Conservation (phyloP, 805 yeast species). For the Saturnispora kantuleensis region DNA sequence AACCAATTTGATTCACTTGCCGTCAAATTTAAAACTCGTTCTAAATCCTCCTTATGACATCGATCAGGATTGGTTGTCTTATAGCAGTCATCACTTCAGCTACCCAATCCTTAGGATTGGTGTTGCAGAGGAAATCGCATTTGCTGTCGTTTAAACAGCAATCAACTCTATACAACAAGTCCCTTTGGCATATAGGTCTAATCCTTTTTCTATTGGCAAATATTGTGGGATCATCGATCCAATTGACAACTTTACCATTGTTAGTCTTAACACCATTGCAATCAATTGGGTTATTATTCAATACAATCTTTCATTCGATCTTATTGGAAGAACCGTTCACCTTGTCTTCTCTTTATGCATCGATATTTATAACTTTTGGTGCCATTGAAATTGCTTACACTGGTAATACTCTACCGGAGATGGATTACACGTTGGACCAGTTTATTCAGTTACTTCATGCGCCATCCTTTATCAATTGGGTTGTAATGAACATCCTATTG, state of each 20-base stretch:
- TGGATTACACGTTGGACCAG: conserved; percentile 40
- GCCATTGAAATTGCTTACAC: conserved; percentile 70
- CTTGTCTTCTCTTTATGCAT: conserved; percentile 46
- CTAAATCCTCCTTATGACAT: too few species aligned
- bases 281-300: conserved; percentile 82
- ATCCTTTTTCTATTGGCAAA: conserved; percentile 62
- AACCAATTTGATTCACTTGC: too few species aligned
- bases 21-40: too few species aligned
- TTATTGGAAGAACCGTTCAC: conserved; percentile 64
- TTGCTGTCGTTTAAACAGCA: neutral
- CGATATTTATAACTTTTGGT: conserved; percentile 58
- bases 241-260: conserved; percentile 74
- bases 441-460: conserved; percentile 34
- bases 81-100: neutral
- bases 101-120: conserved; percentile 4
- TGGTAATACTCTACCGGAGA: conserved; percentile 58
- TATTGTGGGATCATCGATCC: conserved; percentile 71
- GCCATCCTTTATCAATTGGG: conserved; percentile 50
- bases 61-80: too few species aligned
- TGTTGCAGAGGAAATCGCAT: conserved; percentile 3
- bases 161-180: conserved; percentile 34
- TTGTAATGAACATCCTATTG: conserved; percentile 26
- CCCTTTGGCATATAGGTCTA: conserved; percentile 71
- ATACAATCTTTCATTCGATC: conserved; percentile 60
- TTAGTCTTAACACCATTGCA: conserved; percentile 75